Evolutionary conservation across 208 protist genomes (phyloP).

Genomic region (Leptomonas seymouri): DNA sequence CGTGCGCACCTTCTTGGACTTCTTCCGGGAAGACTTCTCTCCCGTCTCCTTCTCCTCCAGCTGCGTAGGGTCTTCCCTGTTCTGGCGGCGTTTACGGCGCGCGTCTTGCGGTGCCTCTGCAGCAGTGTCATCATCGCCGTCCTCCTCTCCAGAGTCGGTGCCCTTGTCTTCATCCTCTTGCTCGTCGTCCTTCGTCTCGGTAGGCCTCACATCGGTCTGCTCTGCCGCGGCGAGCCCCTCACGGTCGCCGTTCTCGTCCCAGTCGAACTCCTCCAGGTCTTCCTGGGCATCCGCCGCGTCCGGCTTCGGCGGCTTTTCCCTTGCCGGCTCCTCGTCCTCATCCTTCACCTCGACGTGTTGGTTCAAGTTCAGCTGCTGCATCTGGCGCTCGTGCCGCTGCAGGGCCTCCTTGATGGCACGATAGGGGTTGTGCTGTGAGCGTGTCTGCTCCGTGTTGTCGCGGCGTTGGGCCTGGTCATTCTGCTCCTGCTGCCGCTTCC

Average conservation of each 20-base stretch:
- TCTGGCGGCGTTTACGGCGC: conserved; percentile 37
- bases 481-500: conserved; percentile 80
- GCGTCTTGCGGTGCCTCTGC: conserved; percentile 43
- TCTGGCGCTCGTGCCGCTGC: conserved; percentile 75
- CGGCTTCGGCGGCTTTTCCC: conserved; percentile 44
- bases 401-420: conserved; percentile 88
- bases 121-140: conserved; percentile 28
- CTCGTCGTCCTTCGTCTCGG: conserved; percentile 20
- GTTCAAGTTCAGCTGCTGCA: conserved; percentile 85
- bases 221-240: conserved; percentile 46
- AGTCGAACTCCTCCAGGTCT: conserved; percentile 59
- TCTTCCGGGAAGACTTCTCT: conserved; percentile 49
- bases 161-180: conserved; percentile 31
- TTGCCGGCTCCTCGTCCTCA: conserved; percentile 46
- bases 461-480: conserved; percentile 67
- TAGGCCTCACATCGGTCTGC: conserved; percentile 36
- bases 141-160: conserved; percentile 3
- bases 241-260: conserved; percentile 69
- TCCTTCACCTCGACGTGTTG: conserved; percentile 76
- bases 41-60: conserved; percentile 39
- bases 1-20: conserved; percentile 43
- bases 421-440: conserved; percentile 82
- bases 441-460: conserved; percentile 78
- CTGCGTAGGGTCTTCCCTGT: conserved; percentile 53
- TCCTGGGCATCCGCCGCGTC: conserved; percentile 37